Evolutionary conservation across 2,329 filamentous ascomycete species (phyloP), one percentile per base, ranked within the genome.

Genomic region (Ceratocystis eucalypticola): DNA sequence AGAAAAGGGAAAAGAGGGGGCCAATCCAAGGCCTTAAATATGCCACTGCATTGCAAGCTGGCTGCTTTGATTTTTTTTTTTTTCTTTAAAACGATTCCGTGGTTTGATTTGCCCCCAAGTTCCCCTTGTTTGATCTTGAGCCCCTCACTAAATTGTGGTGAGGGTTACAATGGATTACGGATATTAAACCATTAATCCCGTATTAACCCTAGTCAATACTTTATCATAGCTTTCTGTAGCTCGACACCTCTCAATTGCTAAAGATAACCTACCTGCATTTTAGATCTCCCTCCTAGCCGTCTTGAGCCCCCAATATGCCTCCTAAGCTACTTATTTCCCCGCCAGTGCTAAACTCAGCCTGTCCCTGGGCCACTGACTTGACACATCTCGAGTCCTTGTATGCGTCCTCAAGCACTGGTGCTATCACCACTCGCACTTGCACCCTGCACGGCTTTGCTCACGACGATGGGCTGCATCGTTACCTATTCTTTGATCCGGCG

Each of bases 311-410:
- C n/a, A 2, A 44, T 6, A 41, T 63, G 4, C 70, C 69, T 7
- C 69, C 69, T 0, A 64, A 68, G 69, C 73, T 88, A 8, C 63
- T 70, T 6, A 83, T 91, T 68, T 70, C 77, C 55, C 87, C 87
- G 0, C 87, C 87, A 0, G 77, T 93, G 5, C 77, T 91, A 69
- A 92, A 92, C 75, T 88, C 88, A 0, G 84, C 89, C 37, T 87
- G 83, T 62, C 88, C 88, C 0, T 91, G 88, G 88, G 88, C 88
- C 30, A 89, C 87, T 0, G 84, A 81, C 2, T 74, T 81, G 4
- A 77, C 80, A 3, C 83, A 91, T 69, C 80, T 92, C 3, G 73
- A 77, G 48, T 75, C 75, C 1, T 81, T 92, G 5, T 88, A 88
- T 72, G 73, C 77, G 37, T 85, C 79, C 62, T 77, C 81, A 0